A percentile compares a stretch with the other conserved stretches of the same genome.
Conservation (phyloP, 768 basidiomycete species). For the Lepiota venenata region DNA sequence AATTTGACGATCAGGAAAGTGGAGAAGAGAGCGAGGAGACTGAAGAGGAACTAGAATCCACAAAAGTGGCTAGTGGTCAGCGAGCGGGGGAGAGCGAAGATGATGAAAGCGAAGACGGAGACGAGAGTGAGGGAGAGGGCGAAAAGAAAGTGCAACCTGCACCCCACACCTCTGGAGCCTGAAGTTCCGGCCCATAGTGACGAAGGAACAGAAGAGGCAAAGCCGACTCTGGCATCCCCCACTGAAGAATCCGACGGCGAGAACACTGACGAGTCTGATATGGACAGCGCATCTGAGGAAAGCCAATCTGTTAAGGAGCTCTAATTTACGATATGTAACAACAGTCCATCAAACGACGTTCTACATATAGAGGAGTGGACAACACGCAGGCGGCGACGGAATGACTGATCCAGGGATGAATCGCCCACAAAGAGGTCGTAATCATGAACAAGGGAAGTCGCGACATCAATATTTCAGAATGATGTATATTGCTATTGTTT, state of each 20-base stretch:
- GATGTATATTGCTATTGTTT: constrained; percentile 65
- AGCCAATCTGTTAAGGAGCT: not conserved
- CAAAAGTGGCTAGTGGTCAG: constrained; percentile 10
- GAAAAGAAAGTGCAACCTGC: constrained; percentile 15
- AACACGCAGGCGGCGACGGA: not conserved
- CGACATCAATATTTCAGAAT: constrained; percentile 65
- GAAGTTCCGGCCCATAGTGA: not conserved
- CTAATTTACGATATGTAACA: not conserved
- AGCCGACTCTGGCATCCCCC: not conserved
- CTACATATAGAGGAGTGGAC: constrained; percentile 2
- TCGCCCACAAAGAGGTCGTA: not conserved
- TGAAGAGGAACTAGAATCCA: constrained; percentile 16
- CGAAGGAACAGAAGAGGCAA: constrained; percentile 1
- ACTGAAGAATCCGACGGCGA: not conserved
- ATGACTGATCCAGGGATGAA: not conserved
- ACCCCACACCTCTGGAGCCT: not conserved
- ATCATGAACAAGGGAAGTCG: constrained; percentile 4
- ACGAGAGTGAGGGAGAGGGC: not conserved
- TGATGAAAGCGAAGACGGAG: constrained; percentile 11
- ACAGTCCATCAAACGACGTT: not conserved
- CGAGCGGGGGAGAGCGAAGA: constrained; percentile 6
- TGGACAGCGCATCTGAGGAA: not conserved
- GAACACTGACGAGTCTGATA: not conserved
- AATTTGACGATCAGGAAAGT: constrained; percentile 77
- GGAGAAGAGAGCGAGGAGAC: constrained; percentile 26